Percentiles rank a stretch among this genome's conserved stretches.
These are phyloP conservation scores for Chalaropsis thielavioides DNA, from an alignment of 2,329 filamentous ascomycete species.

Conservation along the genomic window DNA sequence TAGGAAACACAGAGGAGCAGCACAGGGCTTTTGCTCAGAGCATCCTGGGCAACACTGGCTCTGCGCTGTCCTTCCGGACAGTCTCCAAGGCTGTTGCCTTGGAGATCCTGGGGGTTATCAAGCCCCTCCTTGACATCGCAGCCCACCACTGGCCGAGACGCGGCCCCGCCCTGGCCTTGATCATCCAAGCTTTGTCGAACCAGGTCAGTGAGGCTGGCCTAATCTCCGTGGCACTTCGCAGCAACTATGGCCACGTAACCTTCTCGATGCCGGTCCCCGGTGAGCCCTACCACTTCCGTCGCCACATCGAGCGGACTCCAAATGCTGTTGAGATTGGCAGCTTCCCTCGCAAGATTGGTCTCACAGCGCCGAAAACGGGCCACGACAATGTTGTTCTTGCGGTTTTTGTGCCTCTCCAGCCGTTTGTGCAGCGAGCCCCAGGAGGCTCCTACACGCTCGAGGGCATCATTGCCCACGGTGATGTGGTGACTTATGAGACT, in stretches of 20 bases:
- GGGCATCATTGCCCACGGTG: constrained; percentile 1
- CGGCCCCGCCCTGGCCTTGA: background rate
- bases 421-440: constrained; percentile 2
- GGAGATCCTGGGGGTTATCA: constrained; percentile 8
- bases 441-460: background rate
- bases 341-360: background rate
- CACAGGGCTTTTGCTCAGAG: background rate
- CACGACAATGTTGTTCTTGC: background rate
- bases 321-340: background rate
- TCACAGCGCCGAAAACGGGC: background rate
- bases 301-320: background rate
- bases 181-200: constrained; percentile 8
- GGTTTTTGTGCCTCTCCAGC: constrained; percentile 9
- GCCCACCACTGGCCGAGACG: constrained; percentile 9
- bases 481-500: constrained; percentile 14
- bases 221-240: constrained; percentile 13
- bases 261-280: constrained; percentile 13
- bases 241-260: background rate
- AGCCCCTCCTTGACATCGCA: constrained; percentile 11
- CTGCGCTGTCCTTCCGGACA: background rate
- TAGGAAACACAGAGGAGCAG: background rate
- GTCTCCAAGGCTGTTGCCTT: background rate
- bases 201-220: constrained; percentile 8
- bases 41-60: background rate
- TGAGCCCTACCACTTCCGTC: constrained; percentile 10